Conservation (phyloP, 1,284 basidiomycete species). For the Leccinum pallidistipes region DNA sequence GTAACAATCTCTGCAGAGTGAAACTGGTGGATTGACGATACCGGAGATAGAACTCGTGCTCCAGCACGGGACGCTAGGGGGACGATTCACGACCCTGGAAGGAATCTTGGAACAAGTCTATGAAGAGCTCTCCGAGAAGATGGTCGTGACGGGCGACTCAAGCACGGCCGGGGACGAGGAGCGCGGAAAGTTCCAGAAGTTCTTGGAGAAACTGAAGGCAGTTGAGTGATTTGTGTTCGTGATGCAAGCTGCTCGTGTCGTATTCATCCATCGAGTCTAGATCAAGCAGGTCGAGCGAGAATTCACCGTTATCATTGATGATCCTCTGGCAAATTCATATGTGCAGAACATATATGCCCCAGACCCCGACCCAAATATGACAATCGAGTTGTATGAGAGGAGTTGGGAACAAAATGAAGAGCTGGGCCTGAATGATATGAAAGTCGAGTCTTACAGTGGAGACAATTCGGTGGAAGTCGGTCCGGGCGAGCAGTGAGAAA, state of each 20-base stretch:
- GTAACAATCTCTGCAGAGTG: conserved; percentile 56
- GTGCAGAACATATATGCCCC: conserved; percentile 95
- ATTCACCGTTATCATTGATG: conserved; percentile 94
- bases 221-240: conserved; percentile 38
- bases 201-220: conserved; percentile 80
- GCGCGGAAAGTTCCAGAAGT: conserved; percentile 64
- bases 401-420: conserved; percentile 94
- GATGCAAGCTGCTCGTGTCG: not conserved
- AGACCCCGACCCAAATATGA: conserved; percentile 91
- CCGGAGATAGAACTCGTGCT: conserved; percentile 96
- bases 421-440: conserved; percentile 95
- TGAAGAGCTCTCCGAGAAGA: conserved; percentile 92
- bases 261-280: conserved; percentile 36
- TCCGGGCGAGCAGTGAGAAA: not conserved
- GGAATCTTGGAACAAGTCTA: conserved; percentile 94
- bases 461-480: conserved; percentile 13
- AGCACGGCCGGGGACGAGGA: conserved; percentile 42
- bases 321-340: conserved; percentile 95
- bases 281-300: conserved; percentile 75
- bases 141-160: conserved; percentile 82
- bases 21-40: conserved; percentile 87
- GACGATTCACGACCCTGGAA: conserved; percentile 98
- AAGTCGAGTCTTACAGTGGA: conserved; percentile 79
- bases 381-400: conserved; percentile 80
- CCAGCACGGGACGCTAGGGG: conserved; percentile 92